Evolutionary conservation across 768 basidiomycete genomes (phyloP).

Genomic region (Podaxis pistillaris): DNA sequence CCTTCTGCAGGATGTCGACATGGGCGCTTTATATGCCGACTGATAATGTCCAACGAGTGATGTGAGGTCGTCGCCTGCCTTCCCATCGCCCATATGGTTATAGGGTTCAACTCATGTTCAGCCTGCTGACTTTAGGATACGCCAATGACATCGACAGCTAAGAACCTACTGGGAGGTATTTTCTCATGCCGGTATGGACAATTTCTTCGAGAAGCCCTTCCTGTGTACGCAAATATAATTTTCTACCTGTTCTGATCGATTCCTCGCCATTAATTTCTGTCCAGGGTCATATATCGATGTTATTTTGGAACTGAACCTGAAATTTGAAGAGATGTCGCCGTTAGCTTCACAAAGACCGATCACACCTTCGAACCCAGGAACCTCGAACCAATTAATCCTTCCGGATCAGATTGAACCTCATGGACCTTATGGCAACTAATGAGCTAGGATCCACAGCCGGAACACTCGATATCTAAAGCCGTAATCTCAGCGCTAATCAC

Average conservation of each 20-base stretch:
- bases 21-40: not conserved
- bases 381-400: not conserved
- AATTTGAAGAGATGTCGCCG: not conserved
- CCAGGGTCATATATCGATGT: not conserved
- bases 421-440: not conserved
- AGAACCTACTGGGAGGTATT: not conserved
- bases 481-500: not conserved
- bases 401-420: not conserved
- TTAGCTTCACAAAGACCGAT: not conserved
- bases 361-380: not conserved
- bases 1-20: not conserved
- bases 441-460: not conserved
- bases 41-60: not conserved
- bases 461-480: not conserved
- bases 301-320: not conserved
- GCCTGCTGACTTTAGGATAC: conserved; percentile 7
- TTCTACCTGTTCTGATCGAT: not conserved
- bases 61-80: not conserved
- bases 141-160: not conserved
- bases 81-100: not conserved
- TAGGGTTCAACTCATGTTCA: not conserved
- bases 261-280: not conserved
- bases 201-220: conserved; percentile 5
- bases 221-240: not conserved
- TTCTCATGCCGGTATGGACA: not conserved